phyloP scores from a whole-genome alignment of 2,329 filamentous ascomycete species.

The Juglanconis sp. region DNA sequence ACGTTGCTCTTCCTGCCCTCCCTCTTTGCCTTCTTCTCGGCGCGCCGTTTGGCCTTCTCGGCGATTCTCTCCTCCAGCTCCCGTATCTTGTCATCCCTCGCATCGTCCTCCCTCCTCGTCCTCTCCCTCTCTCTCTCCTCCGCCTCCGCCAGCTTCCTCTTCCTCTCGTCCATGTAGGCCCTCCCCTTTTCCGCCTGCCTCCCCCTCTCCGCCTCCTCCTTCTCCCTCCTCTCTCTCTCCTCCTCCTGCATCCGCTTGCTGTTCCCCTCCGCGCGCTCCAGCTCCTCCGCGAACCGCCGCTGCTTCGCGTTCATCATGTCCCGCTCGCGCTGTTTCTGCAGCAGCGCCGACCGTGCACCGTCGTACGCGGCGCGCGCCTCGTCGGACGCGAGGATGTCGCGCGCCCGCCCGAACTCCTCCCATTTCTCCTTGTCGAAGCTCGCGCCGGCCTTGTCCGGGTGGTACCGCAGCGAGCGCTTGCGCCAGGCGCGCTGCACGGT shows the following conservation, averaged over 20 bases:
- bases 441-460: slow-evolving; percentile 84
- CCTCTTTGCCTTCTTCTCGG: slow-evolving; percentile 41
- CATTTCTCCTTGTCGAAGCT: slow-evolving; percentile 77
- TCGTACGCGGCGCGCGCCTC: slow-evolving; percentile 76
- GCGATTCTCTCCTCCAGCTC: slow-evolving; percentile 42
- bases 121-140: slow-evolving; percentile 39
- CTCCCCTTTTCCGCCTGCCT: slow-evolving; percentile 33
- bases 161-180: slow-evolving; percentile 36
- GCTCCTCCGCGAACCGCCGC: slow-evolving; percentile 77
- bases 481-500: slow-evolving; percentile 70
- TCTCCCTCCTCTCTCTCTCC: slow-evolving; percentile 3
- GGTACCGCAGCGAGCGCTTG: slow-evolving; percentile 81
- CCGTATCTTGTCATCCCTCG: slow-evolving; percentile 35
- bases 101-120: slow-evolving; percentile 24
- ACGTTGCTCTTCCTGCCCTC: slow-evolving; percentile 33
- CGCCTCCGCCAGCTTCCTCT: slow-evolving; percentile 39
- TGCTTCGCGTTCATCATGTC: slow-evolving; percentile 71
- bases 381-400: slow-evolving; percentile 74
- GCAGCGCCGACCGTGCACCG: slow-evolving; percentile 65
- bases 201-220: slow-evolving; percentile 29
- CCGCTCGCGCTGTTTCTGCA: slow-evolving; percentile 67
- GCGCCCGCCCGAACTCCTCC: slow-evolving; percentile 80
- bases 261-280: slow-evolving; percentile 73
- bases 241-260: slow-evolving; percentile 55
- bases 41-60: slow-evolving; percentile 36